These are phyloP conservation scores for Cladosporium sp. DNA, from an alignment of 2,329 filamentous ascomycete genomes.

Conservation along the genomic window DNA sequence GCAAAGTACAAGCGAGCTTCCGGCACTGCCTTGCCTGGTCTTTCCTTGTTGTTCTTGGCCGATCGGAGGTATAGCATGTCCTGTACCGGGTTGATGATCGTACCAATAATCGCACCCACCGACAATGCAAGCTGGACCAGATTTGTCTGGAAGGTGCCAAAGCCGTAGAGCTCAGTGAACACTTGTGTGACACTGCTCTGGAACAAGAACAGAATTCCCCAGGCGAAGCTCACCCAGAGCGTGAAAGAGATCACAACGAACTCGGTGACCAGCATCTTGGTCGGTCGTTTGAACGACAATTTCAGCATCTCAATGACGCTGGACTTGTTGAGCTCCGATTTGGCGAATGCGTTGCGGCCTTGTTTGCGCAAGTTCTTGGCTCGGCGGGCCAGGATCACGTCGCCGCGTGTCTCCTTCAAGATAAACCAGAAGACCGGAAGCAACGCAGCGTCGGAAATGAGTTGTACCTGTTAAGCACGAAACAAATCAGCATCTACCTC, in stretches of 20 bases:
- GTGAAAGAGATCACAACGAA: constrained; percentile 52
- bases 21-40: constrained; percentile 19
- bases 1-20: constrained; percentile 50
- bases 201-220: constrained; percentile 43
- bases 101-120: constrained; percentile 41
- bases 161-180: constrained; percentile 45
- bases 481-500: neutral
- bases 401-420: constrained; percentile 53
- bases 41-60: constrained; percentile 21
- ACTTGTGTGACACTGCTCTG: constrained; percentile 51
- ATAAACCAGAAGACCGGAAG: constrained; percentile 36
- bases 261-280: constrained; percentile 49
- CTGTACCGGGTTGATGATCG: constrained; percentile 24
- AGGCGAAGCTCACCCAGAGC: constrained; percentile 38
- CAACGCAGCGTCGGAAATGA: constrained; percentile 28
- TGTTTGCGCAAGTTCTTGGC: constrained; percentile 48
- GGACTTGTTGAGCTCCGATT: constrained; percentile 44
- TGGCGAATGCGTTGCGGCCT: constrained; percentile 46
- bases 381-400: constrained; percentile 51
- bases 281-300: constrained; percentile 44
- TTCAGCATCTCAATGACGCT: constrained; percentile 19
- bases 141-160: constrained; percentile 42
- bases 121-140: constrained; percentile 47
- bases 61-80: constrained; percentile 24
- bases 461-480: constrained; percentile 30